Evolutionary conservation across 257 asterid genomes (phyloP).

Genomic region (Apocynum venetum): DNA sequence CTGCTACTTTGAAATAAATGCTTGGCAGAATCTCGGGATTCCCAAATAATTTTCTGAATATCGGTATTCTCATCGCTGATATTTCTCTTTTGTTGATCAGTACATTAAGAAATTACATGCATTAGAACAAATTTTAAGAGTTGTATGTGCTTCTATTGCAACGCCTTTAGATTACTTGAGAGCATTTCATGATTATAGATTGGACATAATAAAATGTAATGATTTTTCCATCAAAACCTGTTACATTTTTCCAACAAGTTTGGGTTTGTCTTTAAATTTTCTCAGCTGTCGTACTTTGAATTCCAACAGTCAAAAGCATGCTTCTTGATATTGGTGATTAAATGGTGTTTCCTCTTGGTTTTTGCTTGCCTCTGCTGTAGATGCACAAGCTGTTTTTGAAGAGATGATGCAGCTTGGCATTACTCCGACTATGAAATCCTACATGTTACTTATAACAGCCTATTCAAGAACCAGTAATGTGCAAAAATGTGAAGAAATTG

Average conservation of each 20-base stretch:
- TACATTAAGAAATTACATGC: neutral
- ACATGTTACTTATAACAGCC: slow-evolving; percentile 76
- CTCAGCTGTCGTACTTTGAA: neutral
- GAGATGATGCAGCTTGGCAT: slow-evolving; percentile 72
- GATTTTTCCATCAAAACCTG: no score
- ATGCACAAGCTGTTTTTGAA: slow-evolving; percentile 70
- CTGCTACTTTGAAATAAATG: neutral
- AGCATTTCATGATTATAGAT: neutral
- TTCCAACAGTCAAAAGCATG: neutral
- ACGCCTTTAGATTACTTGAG: neutral
- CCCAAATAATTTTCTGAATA: neutral
- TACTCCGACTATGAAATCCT: slow-evolving; percentile 76
- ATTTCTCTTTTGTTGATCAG: no score
- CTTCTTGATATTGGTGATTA: neutral
- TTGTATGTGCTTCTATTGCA: neutral
- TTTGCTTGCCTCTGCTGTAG: slow-evolving; percentile 23
- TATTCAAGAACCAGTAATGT: slow-evolving; percentile 56
- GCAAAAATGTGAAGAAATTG: slow-evolving; percentile 60
- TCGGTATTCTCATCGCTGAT: no score
- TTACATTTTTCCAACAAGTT: no score
- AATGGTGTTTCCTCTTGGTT: neutral
- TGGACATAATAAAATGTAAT: neutral
- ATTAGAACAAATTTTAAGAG: neutral
- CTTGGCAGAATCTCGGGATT: neutral
- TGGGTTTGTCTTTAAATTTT: no score